These are phyloP conservation scores for Chaetomidium leptoderma DNA, from an alignment of 495 filamentous ascomycete genomes.

Conservation along the genomic window DNA sequence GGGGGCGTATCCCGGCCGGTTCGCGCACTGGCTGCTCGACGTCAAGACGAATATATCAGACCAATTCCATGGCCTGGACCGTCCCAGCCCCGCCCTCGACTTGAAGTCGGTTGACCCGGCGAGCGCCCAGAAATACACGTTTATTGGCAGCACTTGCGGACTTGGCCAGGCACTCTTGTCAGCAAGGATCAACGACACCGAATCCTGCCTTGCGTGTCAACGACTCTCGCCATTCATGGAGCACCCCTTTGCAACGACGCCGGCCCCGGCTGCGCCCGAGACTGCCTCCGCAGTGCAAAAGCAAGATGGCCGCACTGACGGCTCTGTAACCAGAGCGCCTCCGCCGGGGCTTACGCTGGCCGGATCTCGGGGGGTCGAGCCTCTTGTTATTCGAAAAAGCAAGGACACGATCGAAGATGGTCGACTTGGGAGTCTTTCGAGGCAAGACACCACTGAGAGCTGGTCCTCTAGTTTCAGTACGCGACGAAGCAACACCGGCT, in stretches of 20 bases:
- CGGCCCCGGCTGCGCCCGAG: background rate
- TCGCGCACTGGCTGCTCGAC: background rate
- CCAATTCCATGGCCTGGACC: background rate
- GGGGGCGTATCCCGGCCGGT: background rate
- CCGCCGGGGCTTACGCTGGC: background rate
- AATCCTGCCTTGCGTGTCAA: background rate
- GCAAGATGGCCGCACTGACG: background rate
- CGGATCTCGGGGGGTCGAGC: background rate
- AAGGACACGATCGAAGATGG: slow-evolving; percentile 4
- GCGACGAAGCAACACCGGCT: slow-evolving; percentile 20
- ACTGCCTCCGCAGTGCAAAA: background rate
- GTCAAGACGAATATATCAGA: background rate
- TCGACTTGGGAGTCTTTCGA: slow-evolving; percentile 6
- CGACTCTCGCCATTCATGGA: background rate
- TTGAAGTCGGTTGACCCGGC: background rate
- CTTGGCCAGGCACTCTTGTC: background rate
- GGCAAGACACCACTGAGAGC: slow-evolving; percentile 22
- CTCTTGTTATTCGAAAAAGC: background rate
- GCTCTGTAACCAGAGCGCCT: background rate
- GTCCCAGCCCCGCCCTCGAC: background rate
- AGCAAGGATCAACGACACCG: background rate
- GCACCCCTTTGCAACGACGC: background rate
- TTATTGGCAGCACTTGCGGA: background rate
- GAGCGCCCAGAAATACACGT: background rate
- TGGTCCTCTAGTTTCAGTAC: background rate